These are phyloP conservation scores for Trichophyton rubrum DNA, from an alignment of 2,329 filamentous ascomycete genomes.

Conservation along the genomic window DNA sequence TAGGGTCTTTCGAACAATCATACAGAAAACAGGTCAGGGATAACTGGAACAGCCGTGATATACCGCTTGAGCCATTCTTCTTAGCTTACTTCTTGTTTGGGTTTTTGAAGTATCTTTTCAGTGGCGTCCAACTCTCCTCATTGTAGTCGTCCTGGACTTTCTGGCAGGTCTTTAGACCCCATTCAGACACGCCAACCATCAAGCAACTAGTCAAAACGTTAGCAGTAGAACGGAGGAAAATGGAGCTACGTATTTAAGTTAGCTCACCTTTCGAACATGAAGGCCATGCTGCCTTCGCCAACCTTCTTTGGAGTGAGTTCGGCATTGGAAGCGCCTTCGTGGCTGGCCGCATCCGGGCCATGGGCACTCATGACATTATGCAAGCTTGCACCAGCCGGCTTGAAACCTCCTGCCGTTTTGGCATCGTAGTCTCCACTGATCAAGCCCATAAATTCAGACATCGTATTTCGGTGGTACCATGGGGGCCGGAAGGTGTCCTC, in stretches of 20 bases:
- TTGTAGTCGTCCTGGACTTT: constrained; percentile 65
- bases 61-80: neutral
- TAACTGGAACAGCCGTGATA: neutral
- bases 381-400: constrained; percentile 48
- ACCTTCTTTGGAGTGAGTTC: constrained; percentile 45
- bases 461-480: constrained; percentile 54
- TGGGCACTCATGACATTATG: constrained; percentile 64
- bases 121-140: constrained; percentile 64
- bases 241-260: neutral
- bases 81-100: constrained; percentile 30
- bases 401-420: constrained; percentile 45
- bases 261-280: constrained; percentile 48
- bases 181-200: constrained; percentile 62
- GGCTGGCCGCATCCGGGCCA: constrained; percentile 45
- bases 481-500: constrained; percentile 49
- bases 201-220: constrained; percentile 34
- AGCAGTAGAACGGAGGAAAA: neutral
- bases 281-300: constrained; percentile 49
- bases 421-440: constrained; percentile 51
- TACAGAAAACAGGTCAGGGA: neutral
- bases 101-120: constrained; percentile 51
- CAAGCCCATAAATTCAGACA: constrained; percentile 55
- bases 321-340: constrained; percentile 42
- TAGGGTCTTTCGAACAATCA: neutral
- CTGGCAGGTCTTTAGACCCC: constrained; percentile 56